A percentile compares a stretch with the other conserved stretches of the same genome.
Evolutionary conservation across 2,329 filamentous ascomycete species (phyloP).

Genomic region (Passalora sequoiae): DNA sequence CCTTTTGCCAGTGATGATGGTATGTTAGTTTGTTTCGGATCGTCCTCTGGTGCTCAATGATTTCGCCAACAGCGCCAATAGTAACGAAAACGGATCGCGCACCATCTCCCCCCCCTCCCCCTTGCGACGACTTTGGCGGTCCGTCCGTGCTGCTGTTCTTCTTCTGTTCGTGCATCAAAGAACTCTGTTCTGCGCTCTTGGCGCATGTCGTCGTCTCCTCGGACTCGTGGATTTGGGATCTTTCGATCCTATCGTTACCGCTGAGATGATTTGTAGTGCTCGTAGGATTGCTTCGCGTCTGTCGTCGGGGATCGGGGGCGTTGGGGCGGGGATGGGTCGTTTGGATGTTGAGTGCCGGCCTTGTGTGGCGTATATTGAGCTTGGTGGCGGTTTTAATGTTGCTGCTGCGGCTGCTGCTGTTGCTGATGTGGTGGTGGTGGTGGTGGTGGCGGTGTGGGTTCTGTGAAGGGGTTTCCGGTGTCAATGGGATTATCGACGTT

Average conservation of each 20-base stretch:
- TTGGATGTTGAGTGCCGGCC: neutral
- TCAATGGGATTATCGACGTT: conserved; percentile 4
- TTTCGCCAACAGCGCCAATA: too few relatives aligned
- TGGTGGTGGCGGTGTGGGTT: conserved; percentile 4
- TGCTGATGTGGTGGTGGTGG: conserved; percentile 7
- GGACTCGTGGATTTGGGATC: too few relatives aligned
- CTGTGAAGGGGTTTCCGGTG: conserved; percentile 3
- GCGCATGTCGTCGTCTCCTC: too few relatives aligned
- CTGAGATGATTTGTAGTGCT: conserved; percentile 20
- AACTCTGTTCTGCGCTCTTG: too few relatives aligned
- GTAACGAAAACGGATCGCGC: too few relatives aligned
- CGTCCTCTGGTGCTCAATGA: too few relatives aligned
- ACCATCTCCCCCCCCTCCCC: too few relatives aligned
- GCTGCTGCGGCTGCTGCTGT: neutral
- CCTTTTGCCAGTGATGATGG: too few relatives aligned
- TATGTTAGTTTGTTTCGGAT: too few relatives aligned
- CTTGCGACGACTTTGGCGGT: too few relatives aligned
- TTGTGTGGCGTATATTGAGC: neutral
- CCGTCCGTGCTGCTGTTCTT: too few relatives aligned
- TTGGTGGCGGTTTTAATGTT: neutral
- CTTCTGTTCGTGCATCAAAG: too few relatives aligned
- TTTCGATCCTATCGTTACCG: conserved; percentile 10
- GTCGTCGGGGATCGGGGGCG: conserved; percentile 5
- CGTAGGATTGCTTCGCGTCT: conserved; percentile 21
- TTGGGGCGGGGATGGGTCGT: neutral